Conservation (phyloP, 2,329 filamentous ascomycete genomes). For the Penicillium olsonii region DNA sequence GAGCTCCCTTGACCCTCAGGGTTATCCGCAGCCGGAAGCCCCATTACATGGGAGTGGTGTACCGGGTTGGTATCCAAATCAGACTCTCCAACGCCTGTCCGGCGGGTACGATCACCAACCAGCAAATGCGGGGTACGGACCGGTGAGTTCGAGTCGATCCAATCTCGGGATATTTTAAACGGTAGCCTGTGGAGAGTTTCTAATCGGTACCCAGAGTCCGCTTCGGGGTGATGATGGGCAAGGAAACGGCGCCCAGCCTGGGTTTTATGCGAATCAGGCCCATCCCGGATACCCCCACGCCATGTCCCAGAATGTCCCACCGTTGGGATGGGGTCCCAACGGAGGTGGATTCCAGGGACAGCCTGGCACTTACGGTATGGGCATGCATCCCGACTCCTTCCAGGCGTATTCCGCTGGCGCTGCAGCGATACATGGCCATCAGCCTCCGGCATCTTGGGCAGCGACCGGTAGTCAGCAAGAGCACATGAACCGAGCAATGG, state of each 20-base stretch:
- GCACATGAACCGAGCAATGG: not conserved
- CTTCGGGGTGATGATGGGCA: not conserved
- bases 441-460: not conserved
- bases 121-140: not conserved
- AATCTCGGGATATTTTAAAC: not conserved
- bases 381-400: constrained; percentile 5
- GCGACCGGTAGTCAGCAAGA: not conserved
- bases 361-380: constrained; percentile 2
- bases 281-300: constrained; percentile 6
- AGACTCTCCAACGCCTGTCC: constrained; percentile 9
- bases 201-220: constrained; percentile 1
- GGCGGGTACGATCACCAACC: constrained; percentile 7
- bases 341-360: not conserved
- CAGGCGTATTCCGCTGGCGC: not conserved
- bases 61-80: constrained; percentile 20
- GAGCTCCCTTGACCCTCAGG: constrained; percentile 24
- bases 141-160: constrained; percentile 7
- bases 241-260: not conserved
- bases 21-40: constrained; percentile 15
- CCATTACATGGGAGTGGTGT: constrained; percentile 17
- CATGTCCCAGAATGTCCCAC: not conserved
- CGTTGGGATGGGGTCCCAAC: not conserved
- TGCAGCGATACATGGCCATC: constrained; percentile 3
- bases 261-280: constrained; percentile 1
- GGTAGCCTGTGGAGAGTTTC: not conserved